Conservation (phyloP, 169 alveolate species). For the Cryptosporidium ryanae region DNA sequence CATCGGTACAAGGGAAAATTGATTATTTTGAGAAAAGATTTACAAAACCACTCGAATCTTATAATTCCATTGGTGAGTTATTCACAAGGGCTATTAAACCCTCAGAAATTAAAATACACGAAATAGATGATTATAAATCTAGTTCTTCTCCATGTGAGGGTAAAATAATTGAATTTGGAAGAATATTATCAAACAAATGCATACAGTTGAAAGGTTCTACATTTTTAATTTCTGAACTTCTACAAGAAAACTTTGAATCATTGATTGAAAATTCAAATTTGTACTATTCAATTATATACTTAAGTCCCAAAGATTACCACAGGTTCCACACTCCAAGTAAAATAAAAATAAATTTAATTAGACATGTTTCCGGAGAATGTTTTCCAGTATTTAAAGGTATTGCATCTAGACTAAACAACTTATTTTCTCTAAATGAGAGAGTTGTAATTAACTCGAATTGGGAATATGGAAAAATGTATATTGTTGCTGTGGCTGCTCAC, state of each 20-base stretch:
- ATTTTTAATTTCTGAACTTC: constrained; percentile 58
- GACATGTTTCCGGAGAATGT: constrained; percentile 88
- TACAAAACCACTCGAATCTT: constrained; percentile 37
- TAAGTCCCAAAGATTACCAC: constrained; percentile 92
- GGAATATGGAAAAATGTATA: constrained; percentile 84
- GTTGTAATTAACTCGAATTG: constrained; percentile 88
- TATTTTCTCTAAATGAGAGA: constrained; percentile 89
- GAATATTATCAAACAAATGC: constrained; percentile 76
- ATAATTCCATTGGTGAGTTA: constrained; percentile 53
- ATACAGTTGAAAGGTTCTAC: constrained; percentile 82
- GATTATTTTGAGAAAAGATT: constrained; percentile 30
- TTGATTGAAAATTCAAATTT: constrained; percentile 39
- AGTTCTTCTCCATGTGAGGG: constrained; percentile 85
- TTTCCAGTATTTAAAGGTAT: constrained; percentile 80
- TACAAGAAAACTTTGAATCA: constrained; percentile 75
- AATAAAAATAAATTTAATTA: constrained; percentile 79
- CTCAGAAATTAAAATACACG: constrained; percentile 23
- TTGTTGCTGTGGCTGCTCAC: constrained; percentile 89
- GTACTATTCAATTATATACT: constrained; percentile 81
- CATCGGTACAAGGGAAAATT: constrained; percentile 10
- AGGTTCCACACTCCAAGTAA: constrained; percentile 90
- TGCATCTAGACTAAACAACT: constrained; percentile 79
- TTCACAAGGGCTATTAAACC: constrained; percentile 46
- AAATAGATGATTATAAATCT: constrained; percentile 11
- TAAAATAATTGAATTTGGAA: constrained; percentile 79